A percentile compares a stretch with the other conserved stretches of the same genome.
These are phyloP conservation scores for Rickenella mellea DNA, from an alignment of 768 basidiomycete species.

Conservation along the genomic window DNA sequence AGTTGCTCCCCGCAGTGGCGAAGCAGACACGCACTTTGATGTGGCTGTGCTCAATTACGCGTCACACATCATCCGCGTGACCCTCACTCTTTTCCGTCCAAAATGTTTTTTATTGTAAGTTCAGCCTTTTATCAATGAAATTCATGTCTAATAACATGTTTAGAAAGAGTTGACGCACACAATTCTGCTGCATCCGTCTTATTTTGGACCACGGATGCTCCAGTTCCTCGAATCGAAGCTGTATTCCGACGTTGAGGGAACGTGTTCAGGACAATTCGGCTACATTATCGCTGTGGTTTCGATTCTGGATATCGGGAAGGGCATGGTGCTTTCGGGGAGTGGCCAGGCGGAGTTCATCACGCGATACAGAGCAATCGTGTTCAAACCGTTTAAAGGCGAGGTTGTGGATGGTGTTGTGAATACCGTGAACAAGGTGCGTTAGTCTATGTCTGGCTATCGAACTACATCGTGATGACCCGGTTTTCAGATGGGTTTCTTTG, in stretches of 20 bases:
- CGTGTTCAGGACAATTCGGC: slow-evolving; percentile 91
- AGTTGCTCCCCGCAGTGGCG: too few species aligned
- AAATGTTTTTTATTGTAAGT: slow-evolving; percentile 71
- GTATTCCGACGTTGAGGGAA: slow-evolving; percentile 94
- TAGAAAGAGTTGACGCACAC: slow-evolving; percentile 98
- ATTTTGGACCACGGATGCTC: slow-evolving; percentile 94
- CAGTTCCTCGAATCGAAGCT: slow-evolving; percentile 89
- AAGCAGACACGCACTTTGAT: too few species aligned
- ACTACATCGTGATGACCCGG: too few species aligned
- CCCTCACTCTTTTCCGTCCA: too few species aligned
- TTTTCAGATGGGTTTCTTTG: slow-evolving; percentile 93
- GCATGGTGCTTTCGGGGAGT: slow-evolving; percentile 83
- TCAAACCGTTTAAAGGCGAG: slow-evolving; percentile 99
- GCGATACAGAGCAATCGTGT: slow-evolving; percentile 91
- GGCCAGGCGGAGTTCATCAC: slow-evolving; percentile 96
- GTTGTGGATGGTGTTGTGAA: slow-evolving; percentile 95
- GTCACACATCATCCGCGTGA: too few species aligned
- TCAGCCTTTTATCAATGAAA: background rate
- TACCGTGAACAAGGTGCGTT: slow-evolving; percentile 85
- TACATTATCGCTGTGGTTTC: slow-evolving; percentile 90
- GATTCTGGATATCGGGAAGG: slow-evolving; percentile 85
- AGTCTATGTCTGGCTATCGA: too few species aligned
- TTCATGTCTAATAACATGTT: background rate
- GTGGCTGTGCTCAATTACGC: too few species aligned
- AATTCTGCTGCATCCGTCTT: slow-evolving; percentile 94